Base-by-base conservation (phyloP, 2,329 filamentous ascomycete species). In the Pseudopyricularia javanii region DNA sequence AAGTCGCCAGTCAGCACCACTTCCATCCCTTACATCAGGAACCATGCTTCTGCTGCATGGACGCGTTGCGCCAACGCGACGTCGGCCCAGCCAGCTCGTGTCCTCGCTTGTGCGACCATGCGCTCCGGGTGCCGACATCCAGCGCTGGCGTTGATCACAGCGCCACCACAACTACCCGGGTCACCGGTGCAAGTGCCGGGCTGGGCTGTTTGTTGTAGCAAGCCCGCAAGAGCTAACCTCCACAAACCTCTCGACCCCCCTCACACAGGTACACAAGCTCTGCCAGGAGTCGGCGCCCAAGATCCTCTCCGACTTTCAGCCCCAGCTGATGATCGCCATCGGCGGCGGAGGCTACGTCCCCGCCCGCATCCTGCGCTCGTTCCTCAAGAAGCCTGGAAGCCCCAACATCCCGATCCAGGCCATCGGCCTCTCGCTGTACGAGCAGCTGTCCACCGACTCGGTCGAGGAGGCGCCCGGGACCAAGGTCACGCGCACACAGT, bases 351-450 rank as follows among this genome's bases (percentile, higher is more conserved):
- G 93, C 63, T 98, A 96, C 71, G 90, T 98, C 40, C 93, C 93
- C 56, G 93, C 93, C 47, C 88, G 93, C 62, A 98, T 98, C 69
- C 81, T 98, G 58, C 88, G 93, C 58, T 97, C 93, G 20, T 98
- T 98, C 78, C 86, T 98, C 69, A 96, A 95, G 78, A 81, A 83
- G 66, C 78, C 88, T 55, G 88, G 86, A 61, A 80, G 76, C 57
- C 83, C 90, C 70, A 98, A 98, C 75, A 98, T 98, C 64, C 91
- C 93, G 60, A 98, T 98, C 71, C 93, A 98, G 78, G 93, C 93
- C 59, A 98, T 98, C 68, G 93, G 93, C 49, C 85, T 98, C 58
- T 97, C 91, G 22, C 84, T 98, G 53, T 98, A 98, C 76, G 93
- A 98, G 74, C 78, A 83, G 57, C 85, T 97, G 49, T 66, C 76